phyloP scores from a whole-genome alignment of 768 basidiomycete species.

The Tulasnella sp. region DNA sequence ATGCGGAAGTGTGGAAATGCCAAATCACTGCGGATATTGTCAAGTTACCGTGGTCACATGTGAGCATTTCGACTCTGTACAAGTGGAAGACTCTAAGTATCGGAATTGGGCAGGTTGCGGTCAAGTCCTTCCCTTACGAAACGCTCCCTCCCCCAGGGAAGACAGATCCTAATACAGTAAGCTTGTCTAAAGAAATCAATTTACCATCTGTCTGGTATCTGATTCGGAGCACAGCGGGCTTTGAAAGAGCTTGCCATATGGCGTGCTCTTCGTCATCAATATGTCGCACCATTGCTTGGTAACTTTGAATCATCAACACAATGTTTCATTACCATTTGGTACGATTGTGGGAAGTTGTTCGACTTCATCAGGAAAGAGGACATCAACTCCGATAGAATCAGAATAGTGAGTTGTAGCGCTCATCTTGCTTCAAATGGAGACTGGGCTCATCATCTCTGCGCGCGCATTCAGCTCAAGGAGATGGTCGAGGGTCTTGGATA shows the following conservation, averaged over 20 bases:
- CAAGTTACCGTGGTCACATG: neutral
- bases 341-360: neutral
- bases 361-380: neutral
- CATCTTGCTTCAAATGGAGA: no score
- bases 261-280: neutral
- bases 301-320: neutral
- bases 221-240: neutral
- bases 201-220: no score
- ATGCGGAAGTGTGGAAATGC: neutral
- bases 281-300: neutral
- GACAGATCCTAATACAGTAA: neutral
- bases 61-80: neutral
- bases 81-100: neutral
- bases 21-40: neutral
- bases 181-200: no score
- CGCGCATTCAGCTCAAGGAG: neutral
- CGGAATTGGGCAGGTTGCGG: neutral
- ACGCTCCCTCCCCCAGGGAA: neutral
- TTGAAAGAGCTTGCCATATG: neutral
- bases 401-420: no score
- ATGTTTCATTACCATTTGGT: neutral
- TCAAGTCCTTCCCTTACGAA: neutral
- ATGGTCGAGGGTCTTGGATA: neutral
- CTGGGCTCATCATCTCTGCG: no score
- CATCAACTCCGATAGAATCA: neutral